phyloP scores from a whole-genome alignment of 306 rosid genomes.

The Abrus pulchellus region DNA sequence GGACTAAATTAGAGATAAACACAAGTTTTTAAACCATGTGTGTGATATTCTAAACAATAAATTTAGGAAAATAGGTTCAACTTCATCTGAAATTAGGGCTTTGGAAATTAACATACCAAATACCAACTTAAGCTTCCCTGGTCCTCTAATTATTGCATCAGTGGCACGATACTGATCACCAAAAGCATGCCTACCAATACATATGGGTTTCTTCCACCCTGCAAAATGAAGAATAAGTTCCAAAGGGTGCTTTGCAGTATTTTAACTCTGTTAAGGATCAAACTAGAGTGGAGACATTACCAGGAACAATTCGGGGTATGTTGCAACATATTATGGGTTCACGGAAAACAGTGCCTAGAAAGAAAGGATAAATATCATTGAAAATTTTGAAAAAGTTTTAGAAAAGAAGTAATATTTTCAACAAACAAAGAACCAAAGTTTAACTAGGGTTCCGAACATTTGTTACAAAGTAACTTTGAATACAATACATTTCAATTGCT shows the following conservation, averaged over 20 bases:
- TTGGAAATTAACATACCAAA: constrained; percentile 69
- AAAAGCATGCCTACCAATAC: constrained; percentile 99
- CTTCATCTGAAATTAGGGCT: constrained; percentile 22
- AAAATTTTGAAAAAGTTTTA: not conserved
- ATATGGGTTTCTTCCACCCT: constrained; percentile 99
- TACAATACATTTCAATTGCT: constrained; percentile 8
- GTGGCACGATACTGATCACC: constrained; percentile 99
- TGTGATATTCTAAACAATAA: constrained; percentile 26
- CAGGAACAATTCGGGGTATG: constrained; percentile 79
- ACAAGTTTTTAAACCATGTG: constrained; percentile 39
- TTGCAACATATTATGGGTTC: constrained; percentile 92
- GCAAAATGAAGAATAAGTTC: constrained; percentile 56
- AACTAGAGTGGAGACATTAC: constrained; percentile 58
- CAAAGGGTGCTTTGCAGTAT: constrained; percentile 40
- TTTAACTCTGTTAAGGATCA: constrained; percentile 42
- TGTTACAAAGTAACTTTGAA: not conserved
- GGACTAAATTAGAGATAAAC: constrained; percentile 64
- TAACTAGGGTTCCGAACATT: not conserved
- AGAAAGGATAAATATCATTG: constrained; percentile 33
- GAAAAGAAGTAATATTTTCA: constrained; percentile 3
- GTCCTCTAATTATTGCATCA: constrained; percentile 74
- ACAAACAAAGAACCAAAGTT: constrained; percentile 9
- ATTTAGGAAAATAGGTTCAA: constrained; percentile 25
- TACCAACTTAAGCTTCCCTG: constrained; percentile 96
- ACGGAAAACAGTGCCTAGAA: constrained; percentile 92